A percentile compares a stretch with the other conserved stretches of the same genome.
phyloP scores from a whole-genome alignment of 768 basidiomycete species.

The Auricularia sp. region DNA sequence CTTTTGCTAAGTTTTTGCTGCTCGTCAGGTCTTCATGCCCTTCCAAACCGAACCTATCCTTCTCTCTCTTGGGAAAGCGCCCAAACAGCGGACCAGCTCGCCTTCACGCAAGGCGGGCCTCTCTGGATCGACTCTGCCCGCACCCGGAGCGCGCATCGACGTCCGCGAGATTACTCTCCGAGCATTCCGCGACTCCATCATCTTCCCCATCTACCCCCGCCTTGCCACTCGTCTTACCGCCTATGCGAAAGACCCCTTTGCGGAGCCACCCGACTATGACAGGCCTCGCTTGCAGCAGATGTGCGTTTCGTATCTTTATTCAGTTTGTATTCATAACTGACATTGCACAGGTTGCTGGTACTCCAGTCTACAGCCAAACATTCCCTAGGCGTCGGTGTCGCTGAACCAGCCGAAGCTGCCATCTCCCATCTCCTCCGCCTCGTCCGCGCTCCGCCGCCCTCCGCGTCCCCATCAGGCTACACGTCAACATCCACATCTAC shows the following conservation, averaged over 20 bases:
- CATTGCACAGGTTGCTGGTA: constrained; percentile 37
- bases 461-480: neutral
- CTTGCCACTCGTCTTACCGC: constrained; percentile 44
- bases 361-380: constrained; percentile 11
- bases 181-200: constrained; percentile 70
- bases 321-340: neutral
- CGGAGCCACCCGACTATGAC: constrained; percentile 45
- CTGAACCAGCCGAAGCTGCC: constrained; percentile 56
- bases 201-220: constrained; percentile 51
- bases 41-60: constrained; percentile 53
- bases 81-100: constrained; percentile 39
- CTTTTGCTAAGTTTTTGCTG: constrained; percentile 28
- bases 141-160: constrained; percentile 37
- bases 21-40: constrained; percentile 43
- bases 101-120: constrained; percentile 36
- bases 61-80: constrained; percentile 55
- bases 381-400: constrained; percentile 9
- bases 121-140: constrained; percentile 32
- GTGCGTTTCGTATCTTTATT: constrained; percentile 23
- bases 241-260: constrained; percentile 40
- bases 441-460: constrained; percentile 1
- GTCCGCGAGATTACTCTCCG: constrained; percentile 71
- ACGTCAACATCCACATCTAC: neutral
- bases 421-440: constrained; percentile 51
- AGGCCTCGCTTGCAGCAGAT: constrained; percentile 74